Base-by-base conservation (phyloP, 495 filamentous ascomycete genomes). In the Apodospora peruviana region DNA sequence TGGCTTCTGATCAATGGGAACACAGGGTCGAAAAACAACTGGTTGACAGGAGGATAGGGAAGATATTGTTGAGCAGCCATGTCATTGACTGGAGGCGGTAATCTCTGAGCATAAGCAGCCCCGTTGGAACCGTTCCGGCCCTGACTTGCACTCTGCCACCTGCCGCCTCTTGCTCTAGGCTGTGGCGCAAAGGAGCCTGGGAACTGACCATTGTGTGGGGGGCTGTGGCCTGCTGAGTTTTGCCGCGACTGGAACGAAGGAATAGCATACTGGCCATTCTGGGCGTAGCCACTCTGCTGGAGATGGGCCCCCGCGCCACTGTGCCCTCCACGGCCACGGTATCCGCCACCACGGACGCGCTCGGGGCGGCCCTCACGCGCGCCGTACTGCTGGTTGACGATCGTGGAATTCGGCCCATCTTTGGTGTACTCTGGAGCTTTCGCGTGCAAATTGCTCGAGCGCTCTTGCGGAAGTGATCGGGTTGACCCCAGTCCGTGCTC, bases 1-100 rank as follows among this genome's bases (percentile, higher is more conserved):
- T 96, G 91, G 59, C 80, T 74, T 42, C 40, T 60, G 39, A 61
- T 48, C 5, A 64, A 47, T 3, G 43, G 34, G n/a, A 61, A 34
- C 23, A 61, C 22, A 2, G 48, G 27, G 25, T 68, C 63, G 38
- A 43, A 55, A 21, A 45, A 20, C 19, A 17, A 22, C 7, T 32
- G 14, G 12, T 11, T 7, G 44, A 48, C 19, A 42, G 35, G 18
- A 50, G 52, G 29, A 53, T 53, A 62, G 18, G 50, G 24, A 25
- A 48, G 35, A 29, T 59, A 57, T 24, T 52, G 53, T 10, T 46
- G 36, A 7, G 52, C 52, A 4, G 47, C 25, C 25, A 42, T 65
- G 2, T 63, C 55, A 27, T 47, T 45, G 25, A 50, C 45, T 14
- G 45, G 53, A 14, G 58, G 27, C 21, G 9, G 46, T 12, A 24